Percentiles rank a stretch among this genome's conserved stretches.
These are phyloP conservation scores for Microdochium bolleyi DNA, from an alignment of 2,329 filamentous ascomycete species.

Conservation along the genomic window DNA sequence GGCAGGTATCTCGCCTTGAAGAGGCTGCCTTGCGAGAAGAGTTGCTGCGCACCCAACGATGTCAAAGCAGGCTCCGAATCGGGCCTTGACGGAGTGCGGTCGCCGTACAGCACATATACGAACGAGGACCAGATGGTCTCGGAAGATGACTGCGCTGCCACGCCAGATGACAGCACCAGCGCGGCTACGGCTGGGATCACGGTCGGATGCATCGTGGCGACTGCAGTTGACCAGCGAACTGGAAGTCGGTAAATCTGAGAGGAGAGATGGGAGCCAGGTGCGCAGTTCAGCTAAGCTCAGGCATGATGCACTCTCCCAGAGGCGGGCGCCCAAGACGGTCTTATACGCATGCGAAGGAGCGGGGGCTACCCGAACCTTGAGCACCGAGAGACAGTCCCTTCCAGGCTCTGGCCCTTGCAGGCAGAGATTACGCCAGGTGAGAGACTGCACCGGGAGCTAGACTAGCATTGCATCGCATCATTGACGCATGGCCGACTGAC, in stretches of 20 bases:
- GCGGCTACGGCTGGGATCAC: background rate
- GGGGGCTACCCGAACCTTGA: too few relatives aligned
- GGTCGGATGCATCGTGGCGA: background rate
- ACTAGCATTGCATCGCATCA: too few relatives aligned
- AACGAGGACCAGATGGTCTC: slow-evolving; percentile 41
- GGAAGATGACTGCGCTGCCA: background rate
- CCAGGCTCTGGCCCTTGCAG: too few relatives aligned
- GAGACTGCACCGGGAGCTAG: too few relatives aligned
- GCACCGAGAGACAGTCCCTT: too few relatives aligned
- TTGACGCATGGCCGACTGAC: too few relatives aligned
- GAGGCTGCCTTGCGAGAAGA: slow-evolving; percentile 36
- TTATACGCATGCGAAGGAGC: too few relatives aligned
- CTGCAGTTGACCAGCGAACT: background rate
- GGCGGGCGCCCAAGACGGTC: too few relatives aligned
- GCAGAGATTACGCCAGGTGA: too few relatives aligned
- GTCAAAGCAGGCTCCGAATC: slow-evolving; percentile 30
- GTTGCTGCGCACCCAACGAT: slow-evolving; percentile 44
- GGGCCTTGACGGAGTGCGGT: slow-evolving; percentile 36
- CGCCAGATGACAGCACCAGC: background rate
- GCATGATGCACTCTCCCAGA: too few relatives aligned
- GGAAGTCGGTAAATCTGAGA: background rate
- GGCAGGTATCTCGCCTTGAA: slow-evolving; percentile 42
- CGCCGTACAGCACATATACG: slow-evolving; percentile 42
- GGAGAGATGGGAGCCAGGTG: too few relatives aligned
- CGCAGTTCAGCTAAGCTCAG: too few relatives aligned